Conservation (phyloP, 768 basidiomycete species). For the Cantharellus anzutake region DNA sequence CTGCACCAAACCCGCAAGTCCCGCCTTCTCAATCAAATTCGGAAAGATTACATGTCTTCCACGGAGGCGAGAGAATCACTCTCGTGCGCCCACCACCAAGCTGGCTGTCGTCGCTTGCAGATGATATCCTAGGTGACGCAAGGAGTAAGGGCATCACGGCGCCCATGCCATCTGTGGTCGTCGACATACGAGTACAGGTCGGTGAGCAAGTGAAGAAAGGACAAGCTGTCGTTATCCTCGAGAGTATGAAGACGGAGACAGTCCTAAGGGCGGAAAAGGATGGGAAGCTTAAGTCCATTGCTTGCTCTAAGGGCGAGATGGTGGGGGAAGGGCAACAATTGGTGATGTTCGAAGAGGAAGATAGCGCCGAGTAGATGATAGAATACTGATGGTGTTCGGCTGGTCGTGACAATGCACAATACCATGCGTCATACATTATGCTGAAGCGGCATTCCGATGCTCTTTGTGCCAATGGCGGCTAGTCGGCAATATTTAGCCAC, state of each 20-base stretch:
- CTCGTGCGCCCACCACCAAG: slow-evolving; percentile 48
- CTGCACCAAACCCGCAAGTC: slow-evolving; percentile 26
- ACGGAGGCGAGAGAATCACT: slow-evolving; percentile 36
- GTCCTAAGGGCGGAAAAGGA: slow-evolving; percentile 51
- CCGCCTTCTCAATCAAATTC: slow-evolving; percentile 36
- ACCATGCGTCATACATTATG: too few relatives aligned
- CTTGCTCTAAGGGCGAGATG: slow-evolving; percentile 74
- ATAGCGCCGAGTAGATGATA: not conserved
- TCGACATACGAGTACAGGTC: slow-evolving; percentile 61
- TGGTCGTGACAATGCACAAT: too few relatives aligned
- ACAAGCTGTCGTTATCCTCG: slow-evolving; percentile 63
- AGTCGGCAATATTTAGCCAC: too few relatives aligned
- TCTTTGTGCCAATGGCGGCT: too few relatives aligned
- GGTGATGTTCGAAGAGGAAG: slow-evolving; percentile 24
- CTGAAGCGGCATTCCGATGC: too few relatives aligned
- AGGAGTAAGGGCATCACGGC: slow-evolving; percentile 43
- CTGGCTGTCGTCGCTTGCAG: slow-evolving; percentile 51
- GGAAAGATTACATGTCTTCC: slow-evolving; percentile 60
- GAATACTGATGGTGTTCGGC: not conserved
- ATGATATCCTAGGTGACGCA: slow-evolving; percentile 29
- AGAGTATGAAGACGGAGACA: slow-evolving; percentile 98
- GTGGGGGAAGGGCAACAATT: slow-evolving; percentile 74
- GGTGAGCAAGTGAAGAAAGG: slow-evolving; percentile 70
- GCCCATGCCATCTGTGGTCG: slow-evolving; percentile 88
- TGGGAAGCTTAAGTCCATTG: slow-evolving; percentile 38